Evolutionary conservation across 2,329 filamentous ascomycete genomes (phyloP), one percentile per base, ranked within the genome.

Genomic region (Sporothrix inflata): DNA sequence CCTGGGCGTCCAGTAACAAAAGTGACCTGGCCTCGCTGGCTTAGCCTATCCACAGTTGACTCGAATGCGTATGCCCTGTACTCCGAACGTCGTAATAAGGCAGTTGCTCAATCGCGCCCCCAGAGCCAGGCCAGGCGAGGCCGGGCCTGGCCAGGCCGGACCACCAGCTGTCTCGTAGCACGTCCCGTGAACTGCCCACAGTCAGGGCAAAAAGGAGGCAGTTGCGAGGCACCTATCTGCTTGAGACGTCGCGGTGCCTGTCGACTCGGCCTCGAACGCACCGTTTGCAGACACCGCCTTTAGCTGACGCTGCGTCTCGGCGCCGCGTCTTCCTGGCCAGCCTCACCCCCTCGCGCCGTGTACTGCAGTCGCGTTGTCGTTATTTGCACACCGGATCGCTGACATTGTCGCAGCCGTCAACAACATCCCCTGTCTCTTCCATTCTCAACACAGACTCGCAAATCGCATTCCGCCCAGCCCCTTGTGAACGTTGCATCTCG

Each of bases 191-290:
- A 61, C 51, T 68, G 49, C 38, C 49, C 61, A 67, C 49, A 60
- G 61, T 14, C 38, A 45, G 53, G 47, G 47, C 60, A 40, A 67
- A 71, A 67, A 71, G 61, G 61, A 67, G 61, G 42, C 61, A 71
- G 19, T 66, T 27, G 47, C 45, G 30, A n/a, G 57, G 24, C 68
- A 30, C 21, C 38, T 45, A 49, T 21, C 42, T 21, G 40, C 40
- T 71, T 51, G 40, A 71, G 61, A 42, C 53, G 21, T 60, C 40
- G 47, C 19, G n/a, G 40, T 8, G 30, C 45, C 21, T 51, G 30
- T 55, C 8, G 49, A 55, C 19, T 34, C n/a, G 49, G 34, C 49
- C 34, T 60, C 51, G 38, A 42, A 24, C 16, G 65, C 63, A 27
- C 67, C 24, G 6, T 66, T 47, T 47, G n/a, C 60, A 55, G 60